Conservation (phyloP, 2,329 filamentous ascomycete genomes). For the Ascochyta rabiei region DNA sequence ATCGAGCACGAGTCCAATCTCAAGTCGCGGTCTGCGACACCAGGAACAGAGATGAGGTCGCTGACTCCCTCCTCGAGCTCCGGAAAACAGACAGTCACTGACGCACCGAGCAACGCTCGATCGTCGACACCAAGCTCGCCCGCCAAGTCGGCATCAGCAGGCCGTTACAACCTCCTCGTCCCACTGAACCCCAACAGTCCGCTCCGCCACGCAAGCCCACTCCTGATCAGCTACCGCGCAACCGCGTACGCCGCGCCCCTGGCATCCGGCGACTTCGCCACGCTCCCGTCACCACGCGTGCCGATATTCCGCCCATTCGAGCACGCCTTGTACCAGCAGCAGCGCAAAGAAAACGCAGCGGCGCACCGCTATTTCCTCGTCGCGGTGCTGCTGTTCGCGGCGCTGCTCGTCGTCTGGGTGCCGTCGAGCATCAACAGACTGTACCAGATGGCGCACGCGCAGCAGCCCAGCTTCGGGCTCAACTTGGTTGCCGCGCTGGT, state of each 20-base stretch:
- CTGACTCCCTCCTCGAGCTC: conserved; percentile 41
- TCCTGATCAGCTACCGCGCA: conserved; percentile 14
- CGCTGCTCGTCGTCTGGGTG: conserved; percentile 75
- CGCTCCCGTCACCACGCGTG: neutral
- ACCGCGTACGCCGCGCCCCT: conserved; percentile 18
- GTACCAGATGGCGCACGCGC: conserved; percentile 67
- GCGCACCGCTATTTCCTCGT: conserved; percentile 74
- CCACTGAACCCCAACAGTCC: neutral
- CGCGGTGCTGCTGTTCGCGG: conserved; percentile 72
- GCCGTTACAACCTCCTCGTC: neutral
- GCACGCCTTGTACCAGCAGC: neutral
- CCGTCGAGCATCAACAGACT: conserved; percentile 69
- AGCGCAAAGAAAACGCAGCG: conserved; percentile 52
- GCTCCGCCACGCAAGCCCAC: neutral
- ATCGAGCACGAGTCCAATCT: conserved; percentile 63
- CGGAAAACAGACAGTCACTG: conserved; percentile 6
- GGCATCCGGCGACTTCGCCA: neutral
- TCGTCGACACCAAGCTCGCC: neutral
- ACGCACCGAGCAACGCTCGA: neutral
- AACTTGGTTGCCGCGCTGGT: conserved; percentile 76
- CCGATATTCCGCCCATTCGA: neutral
- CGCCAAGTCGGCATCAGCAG: neutral
- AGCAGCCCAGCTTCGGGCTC: conserved; percentile 58
- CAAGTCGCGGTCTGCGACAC: conserved; percentile 7
- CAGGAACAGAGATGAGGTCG: conserved; percentile 26